Evolutionary conservation across 257 asterid genomes (phyloP).

Genomic region (Solanum etuberosum): DNA sequence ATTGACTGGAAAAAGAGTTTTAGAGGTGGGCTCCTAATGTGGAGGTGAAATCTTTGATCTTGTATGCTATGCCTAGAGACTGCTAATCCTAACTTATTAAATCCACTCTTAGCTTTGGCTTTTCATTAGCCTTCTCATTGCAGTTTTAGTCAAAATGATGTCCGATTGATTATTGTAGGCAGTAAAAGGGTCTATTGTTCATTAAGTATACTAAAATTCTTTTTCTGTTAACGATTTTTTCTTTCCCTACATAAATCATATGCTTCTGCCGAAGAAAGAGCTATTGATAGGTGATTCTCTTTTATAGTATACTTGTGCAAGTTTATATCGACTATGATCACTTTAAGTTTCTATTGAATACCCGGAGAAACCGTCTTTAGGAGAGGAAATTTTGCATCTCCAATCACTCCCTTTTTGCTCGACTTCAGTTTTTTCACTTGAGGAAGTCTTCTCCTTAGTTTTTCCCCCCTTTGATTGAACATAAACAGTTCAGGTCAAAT

Average conservation of each 20-base stretch:
- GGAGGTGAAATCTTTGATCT: slow-evolving; percentile 33
- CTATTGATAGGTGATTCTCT: not conserved
- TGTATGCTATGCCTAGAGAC: not conserved
- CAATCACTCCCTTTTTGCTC: not conserved
- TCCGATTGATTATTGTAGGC: not conserved
- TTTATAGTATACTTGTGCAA: not conserved
- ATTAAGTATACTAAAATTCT: not conserved
- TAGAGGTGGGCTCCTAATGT: slow-evolving; percentile 70
- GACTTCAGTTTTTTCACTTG: not conserved
- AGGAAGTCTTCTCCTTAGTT: not conserved
- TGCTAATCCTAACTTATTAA: not conserved
- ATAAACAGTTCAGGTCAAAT: not conserved
- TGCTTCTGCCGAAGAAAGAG: not conserved
- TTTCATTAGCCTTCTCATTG: not conserved
- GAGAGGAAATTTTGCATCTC: not conserved
- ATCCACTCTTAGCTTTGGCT: not conserved
- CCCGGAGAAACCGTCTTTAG: too few species aligned
- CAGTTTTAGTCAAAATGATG: not conserved
- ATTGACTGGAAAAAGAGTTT: slow-evolving; percentile 55
- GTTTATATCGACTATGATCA: too few species aligned
- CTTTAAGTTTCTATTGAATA: too few species aligned
- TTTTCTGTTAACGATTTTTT: not conserved
- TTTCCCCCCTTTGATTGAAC: not conserved
- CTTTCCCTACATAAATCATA: not conserved
- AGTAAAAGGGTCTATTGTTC: not conserved